phyloP scores from a whole-genome alignment of 768 basidiomycete genomes.

The Tulasnella sp. region DNA sequence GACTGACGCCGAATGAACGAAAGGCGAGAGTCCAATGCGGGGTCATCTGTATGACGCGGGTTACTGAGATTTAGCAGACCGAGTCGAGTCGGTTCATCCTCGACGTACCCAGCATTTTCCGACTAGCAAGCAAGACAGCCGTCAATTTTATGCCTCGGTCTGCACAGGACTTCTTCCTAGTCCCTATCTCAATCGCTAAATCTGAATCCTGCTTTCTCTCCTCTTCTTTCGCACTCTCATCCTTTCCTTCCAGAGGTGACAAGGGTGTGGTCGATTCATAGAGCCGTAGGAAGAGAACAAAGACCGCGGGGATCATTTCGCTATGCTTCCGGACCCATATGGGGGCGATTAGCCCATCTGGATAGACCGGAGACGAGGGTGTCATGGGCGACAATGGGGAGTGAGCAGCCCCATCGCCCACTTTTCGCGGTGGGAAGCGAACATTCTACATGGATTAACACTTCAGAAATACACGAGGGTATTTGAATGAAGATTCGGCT shows the following conservation, averaged over 20 bases:
- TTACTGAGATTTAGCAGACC: too few species aligned
- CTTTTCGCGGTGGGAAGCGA: slow-evolving; percentile 81
- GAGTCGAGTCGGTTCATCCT: too few species aligned
- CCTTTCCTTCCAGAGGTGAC: slow-evolving; percentile 35
- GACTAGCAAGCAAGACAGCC: slow-evolving; percentile 83
- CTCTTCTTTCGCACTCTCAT: slow-evolving; percentile 36
- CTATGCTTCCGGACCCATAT: slow-evolving; percentile 98
- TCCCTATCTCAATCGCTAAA: slow-evolving; percentile 67
- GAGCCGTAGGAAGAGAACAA: slow-evolving; percentile 80
- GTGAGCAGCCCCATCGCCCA: slow-evolving; percentile 46
- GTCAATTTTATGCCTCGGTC: slow-evolving; percentile 92
- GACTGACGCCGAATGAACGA: slow-evolving; percentile 82
- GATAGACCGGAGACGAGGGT: slow-evolving; percentile 77
- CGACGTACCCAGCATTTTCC: slow-evolving; percentile 76
- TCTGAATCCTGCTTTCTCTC: slow-evolving; percentile 66
- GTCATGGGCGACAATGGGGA: slow-evolving; percentile 93
- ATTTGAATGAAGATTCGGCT: slow-evolving; percentile 17
- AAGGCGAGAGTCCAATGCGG: slow-evolving; percentile 67
- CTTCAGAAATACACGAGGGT: background rate
- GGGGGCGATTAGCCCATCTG: slow-evolving; percentile 92
- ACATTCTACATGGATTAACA: slow-evolving; percentile 24
- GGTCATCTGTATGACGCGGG: slow-evolving; percentile 51
- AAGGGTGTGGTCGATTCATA: slow-evolving; percentile 44
- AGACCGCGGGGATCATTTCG: slow-evolving; percentile 81
- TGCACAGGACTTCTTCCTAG: slow-evolving; percentile 63